These are phyloP conservation scores for Ceriops decandra DNA, from an alignment of 345 rosid genomes.

Conservation along the genomic window DNA sequence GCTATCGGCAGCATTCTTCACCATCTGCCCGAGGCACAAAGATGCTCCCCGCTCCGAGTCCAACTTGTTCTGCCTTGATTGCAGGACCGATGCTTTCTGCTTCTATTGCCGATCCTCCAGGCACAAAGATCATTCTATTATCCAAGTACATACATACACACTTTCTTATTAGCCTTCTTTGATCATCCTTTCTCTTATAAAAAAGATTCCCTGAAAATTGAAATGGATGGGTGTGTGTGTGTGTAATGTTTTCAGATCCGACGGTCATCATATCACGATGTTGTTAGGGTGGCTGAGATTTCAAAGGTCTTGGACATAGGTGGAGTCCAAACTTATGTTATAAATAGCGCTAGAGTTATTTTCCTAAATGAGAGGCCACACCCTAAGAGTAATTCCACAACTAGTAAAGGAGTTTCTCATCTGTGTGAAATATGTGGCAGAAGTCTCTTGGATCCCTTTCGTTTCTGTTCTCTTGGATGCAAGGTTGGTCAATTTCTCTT, in stretches of 20 bases:
- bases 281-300: constrained; percentile 35
- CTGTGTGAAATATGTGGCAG: constrained; percentile 33
- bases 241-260: constrained; percentile 27
- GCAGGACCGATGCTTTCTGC: constrained; percentile 36
- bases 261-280: constrained; percentile 43
- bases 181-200: not conserved
- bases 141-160: constrained; percentile 22
- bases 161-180: not conserved
- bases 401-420: constrained; percentile 27
- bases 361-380: constrained; percentile 42
- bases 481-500: constrained; percentile 26
- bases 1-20: constrained; percentile 31
- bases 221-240: not conserved
- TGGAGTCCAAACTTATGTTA: constrained; percentile 41
- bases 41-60: constrained; percentile 31
- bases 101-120: constrained; percentile 36
- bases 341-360: constrained; percentile 41
- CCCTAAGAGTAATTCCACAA: constrained; percentile 10
- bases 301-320: constrained; percentile 31
- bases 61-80: constrained; percentile 39
- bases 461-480: constrained; percentile 42
- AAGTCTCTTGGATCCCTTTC: constrained; percentile 33
- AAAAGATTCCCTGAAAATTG: too few species aligned
- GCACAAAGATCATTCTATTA: constrained; percentile 35
- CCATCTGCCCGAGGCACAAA: constrained; percentile 24